These are phyloP conservation scores for Neurospora sp. DNA, from an alignment of 495 filamentous ascomycete species.

Conservation along the genomic window DNA sequence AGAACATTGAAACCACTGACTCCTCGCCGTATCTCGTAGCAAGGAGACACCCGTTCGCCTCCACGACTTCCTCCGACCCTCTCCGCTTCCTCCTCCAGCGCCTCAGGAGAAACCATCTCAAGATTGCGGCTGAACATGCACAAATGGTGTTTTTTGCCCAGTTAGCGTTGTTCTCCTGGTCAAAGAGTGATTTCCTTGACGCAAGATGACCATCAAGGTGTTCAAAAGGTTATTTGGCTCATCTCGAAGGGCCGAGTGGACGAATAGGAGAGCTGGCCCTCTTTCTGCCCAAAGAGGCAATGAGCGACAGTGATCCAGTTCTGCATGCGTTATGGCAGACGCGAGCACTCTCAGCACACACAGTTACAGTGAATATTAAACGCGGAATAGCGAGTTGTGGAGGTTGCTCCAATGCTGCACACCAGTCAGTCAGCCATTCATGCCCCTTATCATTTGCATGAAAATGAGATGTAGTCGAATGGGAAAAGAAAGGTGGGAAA, in stretches of 20 bases:
- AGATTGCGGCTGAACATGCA: background rate
- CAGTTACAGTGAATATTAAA: background rate
- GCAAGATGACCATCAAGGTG: background rate
- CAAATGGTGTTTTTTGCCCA: background rate
- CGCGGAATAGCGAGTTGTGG: constrained; percentile 3
- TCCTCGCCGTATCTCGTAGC: background rate
- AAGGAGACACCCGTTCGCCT: background rate
- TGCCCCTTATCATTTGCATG: background rate
- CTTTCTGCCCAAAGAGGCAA: constrained; percentile 7
- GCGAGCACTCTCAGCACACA: background rate
- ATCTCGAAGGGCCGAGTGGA: background rate
- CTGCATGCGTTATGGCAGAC: constrained; percentile 3
- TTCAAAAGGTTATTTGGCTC: background rate
- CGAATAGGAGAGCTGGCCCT: background rate
- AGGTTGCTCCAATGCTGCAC: background rate
- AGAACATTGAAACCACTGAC: background rate
- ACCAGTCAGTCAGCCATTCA: background rate
- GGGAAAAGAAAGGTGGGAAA: background rate
- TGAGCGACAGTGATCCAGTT: constrained; percentile 10
- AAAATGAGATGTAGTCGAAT: background rate
- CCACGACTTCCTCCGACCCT: background rate
- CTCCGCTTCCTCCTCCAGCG: background rate
- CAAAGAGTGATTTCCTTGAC: constrained; percentile 1
- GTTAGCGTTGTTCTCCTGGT: background rate
- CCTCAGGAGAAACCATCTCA: background rate